Percentiles rank a stretch among this genome's conserved stretches.
These are phyloP conservation scores for Leishmania guyanensis DNA, from an alignment of 208 protist species.

Conservation along the genomic window DNA sequence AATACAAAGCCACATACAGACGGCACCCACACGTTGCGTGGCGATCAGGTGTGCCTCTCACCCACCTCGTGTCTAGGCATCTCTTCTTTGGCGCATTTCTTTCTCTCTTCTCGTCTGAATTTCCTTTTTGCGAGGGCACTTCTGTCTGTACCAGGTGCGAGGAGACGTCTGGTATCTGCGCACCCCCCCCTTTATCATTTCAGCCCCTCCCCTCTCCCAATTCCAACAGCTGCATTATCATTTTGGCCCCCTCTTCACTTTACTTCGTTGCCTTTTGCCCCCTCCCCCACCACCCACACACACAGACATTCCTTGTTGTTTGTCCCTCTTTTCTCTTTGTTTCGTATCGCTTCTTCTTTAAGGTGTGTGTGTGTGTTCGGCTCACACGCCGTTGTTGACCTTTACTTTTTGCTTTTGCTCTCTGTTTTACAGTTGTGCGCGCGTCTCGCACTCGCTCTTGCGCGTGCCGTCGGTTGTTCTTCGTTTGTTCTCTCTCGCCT, in stretches of 20 bases:
- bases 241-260: neutral
- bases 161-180: neutral
- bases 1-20: neutral
- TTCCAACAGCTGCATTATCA: neutral
- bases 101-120: neutral
- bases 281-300: neutral
- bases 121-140: constrained; percentile 2
- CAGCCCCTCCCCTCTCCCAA: too few species aligned
- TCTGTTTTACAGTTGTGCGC: neutral
- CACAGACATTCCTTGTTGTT: neutral
- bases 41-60: neutral
- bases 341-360: neutral
- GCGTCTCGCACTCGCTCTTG: neutral
- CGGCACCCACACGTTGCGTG: neutral
- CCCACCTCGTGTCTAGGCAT: neutral
- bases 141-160: neutral
- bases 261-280: neutral
- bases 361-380: neutral
- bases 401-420: neutral
- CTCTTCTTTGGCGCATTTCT: neutral
- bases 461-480: neutral
- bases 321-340: neutral
- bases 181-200: constrained; percentile 3
- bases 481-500: neutral
- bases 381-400: neutral